Conservation (phyloP, 2,329 filamentous ascomycete species). For the Pyrenophora tritici-repentis region DNA sequence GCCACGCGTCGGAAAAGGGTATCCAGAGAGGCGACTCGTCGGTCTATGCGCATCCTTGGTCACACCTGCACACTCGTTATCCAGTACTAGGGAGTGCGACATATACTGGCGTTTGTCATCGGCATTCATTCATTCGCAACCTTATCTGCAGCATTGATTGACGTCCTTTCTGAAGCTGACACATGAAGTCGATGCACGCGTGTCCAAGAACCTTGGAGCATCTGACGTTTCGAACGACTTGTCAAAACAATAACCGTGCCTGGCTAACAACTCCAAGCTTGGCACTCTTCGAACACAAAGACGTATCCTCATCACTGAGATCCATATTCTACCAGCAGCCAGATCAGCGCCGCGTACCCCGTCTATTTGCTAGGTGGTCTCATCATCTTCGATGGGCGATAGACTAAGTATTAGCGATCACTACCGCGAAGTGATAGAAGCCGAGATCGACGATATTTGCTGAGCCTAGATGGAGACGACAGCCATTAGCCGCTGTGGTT, state of each 20-base stretch:
- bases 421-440: too few relatives aligned
- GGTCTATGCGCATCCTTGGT: background rate
- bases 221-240: conserved; percentile 4
- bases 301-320: background rate
- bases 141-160: background rate
- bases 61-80: background rate
- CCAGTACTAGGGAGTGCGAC: background rate
- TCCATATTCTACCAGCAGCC: too few relatives aligned
- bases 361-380: too few relatives aligned
- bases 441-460: too few relatives aligned
- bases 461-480: background rate
- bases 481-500: background rate
- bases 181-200: background rate
- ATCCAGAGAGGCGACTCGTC: background rate
- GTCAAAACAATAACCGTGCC: conserved; percentile 3
- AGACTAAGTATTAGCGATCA: too few relatives aligned
- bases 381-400: too few relatives aligned
- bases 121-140: background rate
- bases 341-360: too few relatives aligned
- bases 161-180: background rate
- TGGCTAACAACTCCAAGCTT: background rate
- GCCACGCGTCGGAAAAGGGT: conserved; percentile 1
- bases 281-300: background rate
- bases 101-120: background rate
- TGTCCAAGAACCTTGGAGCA: conserved; percentile 1